These are phyloP conservation scores for Entonaema liquescens DNA, from an alignment of 495 filamentous ascomycete species.

Conservation along the genomic window DNA sequence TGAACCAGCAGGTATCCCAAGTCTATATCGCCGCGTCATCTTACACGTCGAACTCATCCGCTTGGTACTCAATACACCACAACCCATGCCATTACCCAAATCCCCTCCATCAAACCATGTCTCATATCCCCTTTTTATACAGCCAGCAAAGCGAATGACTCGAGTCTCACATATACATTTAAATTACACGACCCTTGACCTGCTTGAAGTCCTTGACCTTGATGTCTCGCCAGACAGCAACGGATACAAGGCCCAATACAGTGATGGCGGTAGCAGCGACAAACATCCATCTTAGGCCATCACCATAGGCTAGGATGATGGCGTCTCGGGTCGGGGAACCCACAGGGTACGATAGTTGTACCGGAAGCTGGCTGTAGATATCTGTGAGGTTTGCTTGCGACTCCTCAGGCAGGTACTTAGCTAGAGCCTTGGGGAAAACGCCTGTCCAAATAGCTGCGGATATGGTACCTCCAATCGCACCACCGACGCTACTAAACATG, in stretches of 20 bases:
- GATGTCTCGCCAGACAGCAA: conserved; percentile 64
- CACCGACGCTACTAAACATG: conserved; percentile 71
- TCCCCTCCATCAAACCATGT: conserved; percentile 3
- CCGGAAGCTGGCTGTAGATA: conserved; percentile 63
- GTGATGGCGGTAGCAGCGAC: conserved; percentile 62
- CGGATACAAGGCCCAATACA: conserved; percentile 56
- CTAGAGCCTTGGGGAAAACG: conserved; percentile 63
- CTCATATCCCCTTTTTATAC: not conserved
- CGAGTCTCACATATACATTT: conserved; percentile 8
- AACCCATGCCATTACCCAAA: not conserved
- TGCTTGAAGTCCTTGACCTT: conserved; percentile 64
- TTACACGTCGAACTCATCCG: conserved; percentile 21
- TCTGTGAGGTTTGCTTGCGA: conserved; percentile 50
- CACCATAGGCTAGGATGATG: conserved; percentile 65
- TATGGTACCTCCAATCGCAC: conserved; percentile 68
- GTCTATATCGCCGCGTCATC: conserved; percentile 18
- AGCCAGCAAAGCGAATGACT: conserved; percentile 1
- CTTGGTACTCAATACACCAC: conserved; percentile 8
- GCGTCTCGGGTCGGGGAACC: conserved; percentile 62
- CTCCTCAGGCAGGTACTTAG: conserved; percentile 65
- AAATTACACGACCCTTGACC: conserved; percentile 44
- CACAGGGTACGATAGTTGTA: conserved; percentile 62
- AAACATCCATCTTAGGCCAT: conserved; percentile 64
- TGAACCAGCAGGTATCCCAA: conserved; percentile 29
- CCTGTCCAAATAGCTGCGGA: conserved; percentile 73